A percentile compares a stretch with the other conserved stretches of the same genome.
phyloP scores from a whole-genome alignment of 805 yeast species.

The Wickerhamiella qilinensis region DNA sequence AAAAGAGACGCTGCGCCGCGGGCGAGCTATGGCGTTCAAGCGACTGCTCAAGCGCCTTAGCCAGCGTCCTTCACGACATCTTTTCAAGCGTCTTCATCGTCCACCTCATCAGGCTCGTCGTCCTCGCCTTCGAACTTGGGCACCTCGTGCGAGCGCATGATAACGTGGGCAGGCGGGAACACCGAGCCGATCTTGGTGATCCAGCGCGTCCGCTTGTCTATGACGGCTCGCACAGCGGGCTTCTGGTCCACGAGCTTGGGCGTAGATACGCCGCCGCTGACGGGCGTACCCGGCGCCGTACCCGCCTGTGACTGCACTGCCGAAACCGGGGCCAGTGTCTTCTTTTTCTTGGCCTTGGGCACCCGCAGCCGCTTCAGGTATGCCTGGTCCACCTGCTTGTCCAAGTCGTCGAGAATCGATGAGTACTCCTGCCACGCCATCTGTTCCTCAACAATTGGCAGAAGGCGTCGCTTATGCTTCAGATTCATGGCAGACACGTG shows the following conservation, averaged over 20 bases:
- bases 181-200: constrained; percentile 76
- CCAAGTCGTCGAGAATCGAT: constrained; percentile 80
- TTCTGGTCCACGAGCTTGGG: constrained; percentile 42
- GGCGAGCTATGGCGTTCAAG: too few relatives aligned
- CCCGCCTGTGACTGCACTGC: constrained; percentile 1
- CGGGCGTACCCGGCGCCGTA: constrained; percentile 1
- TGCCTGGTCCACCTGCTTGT: constrained; percentile 92
- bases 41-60: too few relatives aligned
- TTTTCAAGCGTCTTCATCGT: constrained; percentile 26
- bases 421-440: constrained; percentile 90
- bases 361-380: constrained; percentile 69
- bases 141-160: constrained; percentile 60
- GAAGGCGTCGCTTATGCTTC: constrained; percentile 44
- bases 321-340: constrained; percentile 16
- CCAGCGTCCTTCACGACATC: too few relatives aligned
- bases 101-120: constrained; percentile 25
- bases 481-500: constrained; percentile 47
- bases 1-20: neutral
- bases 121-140: constrained; percentile 38
- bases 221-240: constrained; percentile 56
- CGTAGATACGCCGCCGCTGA: neutral
- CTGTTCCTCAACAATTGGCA: constrained; percentile 69
- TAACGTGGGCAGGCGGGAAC: constrained; percentile 46
- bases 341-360: constrained; percentile 49
- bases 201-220: constrained; percentile 85